Evolutionary conservation across 2,329 filamentous ascomycete species (phyloP).

Genomic region (Orbilia oligospora): DNA sequence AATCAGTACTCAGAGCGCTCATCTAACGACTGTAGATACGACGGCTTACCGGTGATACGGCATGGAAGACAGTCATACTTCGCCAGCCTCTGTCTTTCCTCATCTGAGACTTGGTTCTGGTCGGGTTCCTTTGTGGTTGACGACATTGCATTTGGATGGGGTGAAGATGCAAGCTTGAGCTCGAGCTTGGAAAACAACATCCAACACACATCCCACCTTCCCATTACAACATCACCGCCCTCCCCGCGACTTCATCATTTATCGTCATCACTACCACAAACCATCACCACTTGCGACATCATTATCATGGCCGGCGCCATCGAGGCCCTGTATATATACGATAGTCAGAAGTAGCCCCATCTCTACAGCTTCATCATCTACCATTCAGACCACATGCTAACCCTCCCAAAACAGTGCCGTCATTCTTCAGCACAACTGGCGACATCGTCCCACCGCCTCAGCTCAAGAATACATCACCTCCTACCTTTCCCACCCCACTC

Average conservation of each 20-base stretch:
- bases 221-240: conserved; percentile 20
- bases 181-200: conserved; percentile 18
- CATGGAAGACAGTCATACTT: conserved; percentile 76
- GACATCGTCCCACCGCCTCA: conserved; percentile 77
- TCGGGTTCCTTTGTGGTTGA: conserved; percentile 10
- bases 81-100: conserved; percentile 50
- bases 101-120: conserved; percentile 22
- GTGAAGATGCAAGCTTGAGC: conserved; percentile 6
- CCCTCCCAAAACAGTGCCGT: conserved; percentile 74
- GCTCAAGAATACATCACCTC: conserved; percentile 82
- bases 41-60: conserved; percentile 76
- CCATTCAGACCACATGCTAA: conserved; percentile 27
- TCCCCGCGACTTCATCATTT: conserved; percentile 66
- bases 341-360: conserved; percentile 85
- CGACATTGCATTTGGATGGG: conserved; percentile 29
- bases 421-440: conserved; percentile 90
- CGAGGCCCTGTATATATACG: conserved; percentile 96
- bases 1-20: neutral
- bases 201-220: conserved; percentile 33
- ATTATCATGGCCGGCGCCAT: conserved; percentile 84
- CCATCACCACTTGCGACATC: neutral
- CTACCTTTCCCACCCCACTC: conserved; percentile 85
- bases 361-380: conserved; percentile 56
- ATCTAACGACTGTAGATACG: neutral
- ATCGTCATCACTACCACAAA: conserved; percentile 66